Percentiles rank a stretch among this genome's conserved stretches.
These are phyloP conservation scores for Beauveria sp. DNA, from an alignment of 2,329 filamentous ascomycete genomes.

Conservation along the genomic window DNA sequence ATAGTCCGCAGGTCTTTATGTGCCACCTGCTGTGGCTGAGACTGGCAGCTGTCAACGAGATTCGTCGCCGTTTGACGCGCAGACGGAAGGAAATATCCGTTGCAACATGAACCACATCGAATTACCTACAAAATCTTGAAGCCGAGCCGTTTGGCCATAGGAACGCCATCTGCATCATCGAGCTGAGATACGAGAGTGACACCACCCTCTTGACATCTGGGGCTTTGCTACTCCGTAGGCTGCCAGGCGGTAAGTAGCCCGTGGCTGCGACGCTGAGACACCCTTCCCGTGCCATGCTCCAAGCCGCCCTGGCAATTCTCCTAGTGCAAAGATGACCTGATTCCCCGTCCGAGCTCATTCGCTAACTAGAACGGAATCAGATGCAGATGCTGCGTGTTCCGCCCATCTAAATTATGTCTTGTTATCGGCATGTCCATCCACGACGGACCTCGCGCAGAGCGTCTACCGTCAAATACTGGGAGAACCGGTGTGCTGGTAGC, in stretches of 20 bases:
- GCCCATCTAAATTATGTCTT: background rate
- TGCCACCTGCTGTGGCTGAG: constrained; percentile 3
- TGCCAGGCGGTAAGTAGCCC: background rate
- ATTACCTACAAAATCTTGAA: background rate
- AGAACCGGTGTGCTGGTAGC: background rate
- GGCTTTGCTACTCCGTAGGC: background rate
- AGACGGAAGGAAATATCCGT: background rate
- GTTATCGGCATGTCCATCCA: background rate
- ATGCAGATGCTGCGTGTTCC: background rate
- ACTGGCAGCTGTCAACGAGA: background rate
- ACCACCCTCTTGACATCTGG: background rate
- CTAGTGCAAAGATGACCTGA: background rate
- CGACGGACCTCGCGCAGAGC: too few relatives aligned
- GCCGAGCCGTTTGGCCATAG: background rate
- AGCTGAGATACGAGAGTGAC: background rate
- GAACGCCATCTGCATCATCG: background rate
- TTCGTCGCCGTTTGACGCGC: background rate
- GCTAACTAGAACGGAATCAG: background rate
- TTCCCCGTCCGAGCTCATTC: background rate
- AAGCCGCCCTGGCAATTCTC: background rate
- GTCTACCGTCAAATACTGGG: background rate
- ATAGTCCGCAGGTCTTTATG: background rate
- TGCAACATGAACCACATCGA: background rate
- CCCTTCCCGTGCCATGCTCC: background rate
- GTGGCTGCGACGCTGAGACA: constrained; percentile 1